phyloP scores from a whole-genome alignment of 2,329 filamentous ascomycete genomes.

The Penicillium thymicola region DNA sequence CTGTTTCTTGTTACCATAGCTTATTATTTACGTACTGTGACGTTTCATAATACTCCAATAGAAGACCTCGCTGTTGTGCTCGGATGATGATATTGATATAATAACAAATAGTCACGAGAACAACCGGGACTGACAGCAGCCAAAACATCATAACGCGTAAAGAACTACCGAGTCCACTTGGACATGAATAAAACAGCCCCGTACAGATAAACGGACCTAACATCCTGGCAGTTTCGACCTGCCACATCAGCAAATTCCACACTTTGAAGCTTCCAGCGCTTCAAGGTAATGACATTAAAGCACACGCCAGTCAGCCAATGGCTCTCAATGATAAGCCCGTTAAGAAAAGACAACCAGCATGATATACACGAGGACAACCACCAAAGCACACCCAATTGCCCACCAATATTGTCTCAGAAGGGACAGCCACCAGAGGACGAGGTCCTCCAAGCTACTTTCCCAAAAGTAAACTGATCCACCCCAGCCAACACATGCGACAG shows the following conservation, averaged over 20 bases:
- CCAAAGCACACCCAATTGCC: not conserved
- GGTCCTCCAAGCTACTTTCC: not conserved
- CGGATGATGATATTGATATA: not conserved
- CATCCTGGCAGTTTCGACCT: not conserved
- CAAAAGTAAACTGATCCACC: not conserved
- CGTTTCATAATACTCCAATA: too few species aligned
- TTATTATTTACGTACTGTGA: not conserved
- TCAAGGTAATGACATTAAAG: too few species aligned
- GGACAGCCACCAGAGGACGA: not conserved
- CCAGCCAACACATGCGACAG: not conserved
- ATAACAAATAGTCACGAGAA: not conserved
- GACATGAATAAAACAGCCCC: too few species aligned
- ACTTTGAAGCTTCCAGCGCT: too few species aligned
- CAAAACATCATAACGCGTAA: not conserved
- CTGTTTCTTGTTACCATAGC: too few species aligned
- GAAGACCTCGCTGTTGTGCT: not conserved
- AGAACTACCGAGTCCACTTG: not conserved
- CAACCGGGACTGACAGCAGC: not conserved
- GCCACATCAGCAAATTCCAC: too few species aligned
- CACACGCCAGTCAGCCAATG: not conserved
- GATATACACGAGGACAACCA: not conserved
- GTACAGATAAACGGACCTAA: not conserved
- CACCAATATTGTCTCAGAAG: not conserved
- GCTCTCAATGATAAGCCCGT: not conserved
- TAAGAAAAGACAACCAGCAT: not conserved